These are phyloP conservation scores for Ephemerocybe angulata DNA, from an alignment of 768 basidiomycete species.

Conservation along the genomic window DNA sequence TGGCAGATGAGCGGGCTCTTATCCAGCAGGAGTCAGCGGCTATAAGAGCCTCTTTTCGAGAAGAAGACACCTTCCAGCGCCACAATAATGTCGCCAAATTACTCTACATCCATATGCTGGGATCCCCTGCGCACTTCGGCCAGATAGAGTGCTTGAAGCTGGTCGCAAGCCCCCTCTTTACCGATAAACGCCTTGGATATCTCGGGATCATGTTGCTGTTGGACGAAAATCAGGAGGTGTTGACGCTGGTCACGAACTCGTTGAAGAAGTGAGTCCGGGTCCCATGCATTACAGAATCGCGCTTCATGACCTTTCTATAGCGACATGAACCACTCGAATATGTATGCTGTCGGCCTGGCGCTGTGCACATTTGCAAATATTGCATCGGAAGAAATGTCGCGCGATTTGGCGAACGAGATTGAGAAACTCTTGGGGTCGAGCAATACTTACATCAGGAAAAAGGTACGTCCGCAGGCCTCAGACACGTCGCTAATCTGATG, in stretches of 20 bases:
- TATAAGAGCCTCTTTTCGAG: conserved; percentile 93
- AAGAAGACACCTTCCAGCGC: conserved; percentile 92
- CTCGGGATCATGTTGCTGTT: conserved; percentile 96
- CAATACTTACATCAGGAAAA: conserved; percentile 98
- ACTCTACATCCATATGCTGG: conserved; percentile 98
- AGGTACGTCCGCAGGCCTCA: conserved; percentile 50
- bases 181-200: conserved; percentile 95
- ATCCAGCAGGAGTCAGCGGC: conserved; percentile 98
- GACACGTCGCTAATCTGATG: conserved; percentile 5
- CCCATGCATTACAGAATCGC: not conserved
- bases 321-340: conserved; percentile 99
- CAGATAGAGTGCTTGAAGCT: conserved; percentile 97
- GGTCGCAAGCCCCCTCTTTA: conserved; percentile 91
- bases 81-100: conserved; percentile 98
- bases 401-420: conserved; percentile 96
- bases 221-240: conserved; percentile 96
- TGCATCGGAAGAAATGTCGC: conserved; percentile 98
- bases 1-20: conserved; percentile 95
- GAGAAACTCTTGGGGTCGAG: conserved; percentile 96
- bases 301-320: conserved; percentile 36
- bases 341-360: conserved; percentile 96
- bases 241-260: conserved; percentile 96
- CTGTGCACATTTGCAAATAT: conserved; percentile 99
- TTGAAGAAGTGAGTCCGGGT: conserved; percentile 79
- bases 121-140: conserved; percentile 97